These are phyloP conservation scores for Talaromyces funiculosus DNA, from an alignment of 2,329 filamentous ascomycete species.

Conservation along the genomic window DNA sequence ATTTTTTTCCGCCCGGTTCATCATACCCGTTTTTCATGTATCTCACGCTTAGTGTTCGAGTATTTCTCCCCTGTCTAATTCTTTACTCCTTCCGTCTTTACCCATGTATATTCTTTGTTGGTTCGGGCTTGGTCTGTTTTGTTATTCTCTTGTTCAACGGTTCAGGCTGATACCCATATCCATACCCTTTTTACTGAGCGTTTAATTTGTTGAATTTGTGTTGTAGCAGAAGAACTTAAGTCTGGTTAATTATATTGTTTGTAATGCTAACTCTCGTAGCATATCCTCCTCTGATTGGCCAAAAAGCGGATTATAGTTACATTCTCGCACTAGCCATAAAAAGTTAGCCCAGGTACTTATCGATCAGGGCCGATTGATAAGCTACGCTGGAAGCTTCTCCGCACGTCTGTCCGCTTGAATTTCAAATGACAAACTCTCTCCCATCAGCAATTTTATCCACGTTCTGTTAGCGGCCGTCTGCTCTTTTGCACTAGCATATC, in stretches of 20 bases:
- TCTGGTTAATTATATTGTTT: neutral
- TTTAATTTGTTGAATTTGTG: neutral
- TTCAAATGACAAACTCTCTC: neutral
- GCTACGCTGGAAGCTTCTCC: conserved; percentile 13
- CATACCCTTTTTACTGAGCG: neutral
- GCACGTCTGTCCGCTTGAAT: conserved; percentile 2
- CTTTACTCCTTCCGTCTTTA: neutral
- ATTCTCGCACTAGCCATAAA: neutral
- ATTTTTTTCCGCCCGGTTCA: neutral
- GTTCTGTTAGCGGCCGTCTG: neutral
- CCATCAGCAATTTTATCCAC: neutral
- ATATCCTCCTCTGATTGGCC: neutral
- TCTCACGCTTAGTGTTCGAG: neutral
- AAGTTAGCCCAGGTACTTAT: neutral
- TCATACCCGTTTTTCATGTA: neutral
- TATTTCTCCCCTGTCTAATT: neutral
- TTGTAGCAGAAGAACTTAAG: neutral
- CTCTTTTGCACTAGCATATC: neutral
- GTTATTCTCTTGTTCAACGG: neutral
- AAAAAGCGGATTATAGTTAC: neutral
- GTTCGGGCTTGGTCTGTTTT: neutral
- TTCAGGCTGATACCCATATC: conserved; percentile 7
- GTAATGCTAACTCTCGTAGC: neutral
- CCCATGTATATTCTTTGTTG: neutral
- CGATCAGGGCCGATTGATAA: conserved; percentile 11